Conservation (phyloP, 129 eudicot species). For the Pittosporum tobira region DNA sequence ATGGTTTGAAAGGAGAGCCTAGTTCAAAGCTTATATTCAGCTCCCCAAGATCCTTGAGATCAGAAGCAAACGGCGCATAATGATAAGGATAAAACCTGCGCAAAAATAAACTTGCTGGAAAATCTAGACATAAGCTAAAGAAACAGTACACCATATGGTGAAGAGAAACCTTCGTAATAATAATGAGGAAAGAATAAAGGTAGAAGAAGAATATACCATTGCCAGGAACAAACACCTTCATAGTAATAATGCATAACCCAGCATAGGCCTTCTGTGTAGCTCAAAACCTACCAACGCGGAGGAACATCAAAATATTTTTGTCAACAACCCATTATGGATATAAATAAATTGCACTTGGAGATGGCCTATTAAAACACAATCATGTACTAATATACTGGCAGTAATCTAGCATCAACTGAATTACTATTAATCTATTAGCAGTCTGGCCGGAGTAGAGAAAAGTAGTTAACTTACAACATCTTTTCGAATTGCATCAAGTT, state of each 20-base stretch:
- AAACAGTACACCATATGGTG: background rate
- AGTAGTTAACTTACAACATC: slow-evolving; percentile 64
- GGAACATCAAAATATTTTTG: slow-evolving; percentile 7
- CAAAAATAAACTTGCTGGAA: slow-evolving; percentile 3
- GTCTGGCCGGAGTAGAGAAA: slow-evolving; percentile 5
- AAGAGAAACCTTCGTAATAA: background rate
- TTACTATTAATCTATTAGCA: background rate
- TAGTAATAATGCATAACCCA: slow-evolving; percentile 99
- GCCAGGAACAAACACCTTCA: slow-evolving; percentile 99
- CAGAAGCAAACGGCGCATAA: slow-evolving; percentile 99
- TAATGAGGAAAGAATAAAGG: background rate
- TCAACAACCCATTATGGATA: background rate
- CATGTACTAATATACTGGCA: too few species aligned
- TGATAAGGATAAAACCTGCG: slow-evolving; percentile 99
- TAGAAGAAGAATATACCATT: slow-evolving; percentile 39
- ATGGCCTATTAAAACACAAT: background rate
- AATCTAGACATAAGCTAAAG: background rate
- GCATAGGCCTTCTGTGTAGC: slow-evolving; percentile 86
- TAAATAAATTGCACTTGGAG: background rate
- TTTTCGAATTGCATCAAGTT: slow-evolving; percentile 63
- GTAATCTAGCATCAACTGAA: background rate
- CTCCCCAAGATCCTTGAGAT: slow-evolving; percentile 80
- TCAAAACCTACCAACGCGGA: slow-evolving; percentile 50
- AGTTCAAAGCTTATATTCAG: slow-evolving; percentile 67
- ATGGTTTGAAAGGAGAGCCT: slow-evolving; percentile 92